phyloP scores from a whole-genome alignment of 305 asterid species.

The Stenogyne calaminthoides region DNA sequence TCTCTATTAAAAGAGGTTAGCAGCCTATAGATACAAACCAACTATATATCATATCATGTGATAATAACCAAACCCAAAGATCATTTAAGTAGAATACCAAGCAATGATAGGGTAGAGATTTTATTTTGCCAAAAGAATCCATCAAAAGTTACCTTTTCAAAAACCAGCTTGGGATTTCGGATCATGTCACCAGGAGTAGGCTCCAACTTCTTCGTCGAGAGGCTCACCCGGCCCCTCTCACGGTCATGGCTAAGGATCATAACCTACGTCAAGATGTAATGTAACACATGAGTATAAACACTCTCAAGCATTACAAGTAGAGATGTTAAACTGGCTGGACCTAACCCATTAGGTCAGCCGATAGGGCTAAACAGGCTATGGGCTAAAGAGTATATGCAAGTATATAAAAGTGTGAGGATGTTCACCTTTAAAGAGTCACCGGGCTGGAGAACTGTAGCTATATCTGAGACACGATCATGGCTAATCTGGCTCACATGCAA shows the following conservation, averaged over 20 bases:
- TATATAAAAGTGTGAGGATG: neutral
- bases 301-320: too few relatives aligned
- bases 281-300: neutral
- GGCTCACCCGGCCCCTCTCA: slow-evolving; percentile 95
- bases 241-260: slow-evolving; percentile 99
- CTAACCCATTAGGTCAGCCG: too few relatives aligned
- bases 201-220: slow-evolving; percentile 95
- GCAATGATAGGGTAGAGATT: neutral
- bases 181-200: slow-evolving; percentile 99
- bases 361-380: too few relatives aligned
- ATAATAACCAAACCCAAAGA: neutral
- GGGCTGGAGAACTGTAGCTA: slow-evolving; percentile 90
- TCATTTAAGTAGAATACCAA: neutral
- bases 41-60: neutral
- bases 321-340: too few relatives aligned
- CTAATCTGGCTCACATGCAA: slow-evolving; percentile 95
- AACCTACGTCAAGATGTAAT: slow-evolving; percentile 52
- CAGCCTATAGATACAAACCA: neutral
- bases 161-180: slow-evolving; percentile 90
- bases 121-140: neutral
- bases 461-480: slow-evolving; percentile 92
- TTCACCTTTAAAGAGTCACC: slow-evolving; percentile 90
- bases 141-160: slow-evolving; percentile 66
- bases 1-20: slow-evolving; percentile 11
- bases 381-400: neutral